Evolutionary conservation across 2,329 filamentous ascomycete genomes (phyloP).

Genomic region (Exophiala sp.): DNA sequence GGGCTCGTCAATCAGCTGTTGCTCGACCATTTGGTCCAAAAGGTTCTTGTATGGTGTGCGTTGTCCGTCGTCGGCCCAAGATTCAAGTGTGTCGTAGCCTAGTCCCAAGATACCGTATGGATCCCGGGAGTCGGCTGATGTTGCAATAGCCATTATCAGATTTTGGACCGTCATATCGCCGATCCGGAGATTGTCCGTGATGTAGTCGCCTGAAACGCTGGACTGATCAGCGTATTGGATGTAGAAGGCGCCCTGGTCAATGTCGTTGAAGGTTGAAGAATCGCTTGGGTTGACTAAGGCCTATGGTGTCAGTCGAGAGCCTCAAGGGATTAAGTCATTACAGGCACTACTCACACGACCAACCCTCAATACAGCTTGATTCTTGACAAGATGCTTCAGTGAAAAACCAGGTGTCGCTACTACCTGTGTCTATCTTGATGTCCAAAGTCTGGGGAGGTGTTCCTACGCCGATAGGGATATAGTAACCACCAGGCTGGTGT

Average conservation of each 20-base stretch:
- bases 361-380: neutral
- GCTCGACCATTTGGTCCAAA: slow-evolving; percentile 59
- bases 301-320: neutral
- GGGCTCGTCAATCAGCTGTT: slow-evolving; percentile 51
- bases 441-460: slow-evolving; percentile 56
- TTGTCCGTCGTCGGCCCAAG: neutral
- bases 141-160: neutral
- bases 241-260: neutral
- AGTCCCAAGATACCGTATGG: neutral
- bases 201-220: neutral
- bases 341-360: too few relatives aligned
- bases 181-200: neutral
- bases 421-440: slow-evolving; percentile 63
- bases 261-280: neutral
- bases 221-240: neutral
- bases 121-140: neutral
- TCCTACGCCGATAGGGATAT: slow-evolving; percentile 58
- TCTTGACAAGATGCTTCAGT: neutral
- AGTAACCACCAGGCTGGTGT: slow-evolving; percentile 41
- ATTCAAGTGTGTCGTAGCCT: neutral
- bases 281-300: neutral
- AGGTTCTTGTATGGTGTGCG: slow-evolving; percentile 55
- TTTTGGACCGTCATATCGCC: neutral
- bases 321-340: neutral
- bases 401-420: slow-evolving; percentile 60